Evolutionary conservation across 345 rosid genomes (phyloP), one percentile per base, ranked within the genome.

Genomic region (Luvunga scandens): DNA sequence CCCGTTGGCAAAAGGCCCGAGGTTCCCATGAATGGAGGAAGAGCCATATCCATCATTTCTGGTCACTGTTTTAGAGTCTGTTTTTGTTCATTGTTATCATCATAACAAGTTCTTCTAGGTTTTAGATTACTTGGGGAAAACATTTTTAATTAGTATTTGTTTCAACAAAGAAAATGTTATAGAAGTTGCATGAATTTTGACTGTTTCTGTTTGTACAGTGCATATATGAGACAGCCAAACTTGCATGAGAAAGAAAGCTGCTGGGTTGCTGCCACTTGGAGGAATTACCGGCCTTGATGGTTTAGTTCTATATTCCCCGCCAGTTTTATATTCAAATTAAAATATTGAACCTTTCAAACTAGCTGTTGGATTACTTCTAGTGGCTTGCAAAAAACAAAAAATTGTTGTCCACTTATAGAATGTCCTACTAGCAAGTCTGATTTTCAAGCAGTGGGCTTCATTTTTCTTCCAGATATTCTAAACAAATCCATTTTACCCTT

Each of bases 201-300:
- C 91, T 33, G 69, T 69, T 88, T 85, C 88, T 75, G 50, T 65
- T 79, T 82, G 92, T 57, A 59, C 75, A 65, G 73, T 70, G 31
- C 14, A 19, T 67, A 42, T 21, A 61, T 59, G 68, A 80, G 85
- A 77, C 86, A 82, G 30, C 31, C 75, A 71, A 79, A 62, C 57
- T 57, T 59, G 50, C 57, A 64, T 70, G 69, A 39, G 50, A 56
- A 77, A 30, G 59, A 33, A 69, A 84, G 72, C 81, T 78, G 62
- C 76, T 77, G 38, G 78, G 82, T 60, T 63, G 84, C 90, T 82
- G 90, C 94, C 94, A 88, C 79, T 80, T 91, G 94, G 94, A 81
- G 81, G 82, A 24, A 65, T 72, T 57, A 75, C 89, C 85, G 61
- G 80, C 79, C 74, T 78, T 48, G 4, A 45, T 18, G 80, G 81